A percentile compares a stretch with the other conserved stretches of the same genome.
phyloP scores from a whole-genome alignment of 2,329 filamentous ascomycete genomes.

The Trichoderma lentiforme region DNA sequence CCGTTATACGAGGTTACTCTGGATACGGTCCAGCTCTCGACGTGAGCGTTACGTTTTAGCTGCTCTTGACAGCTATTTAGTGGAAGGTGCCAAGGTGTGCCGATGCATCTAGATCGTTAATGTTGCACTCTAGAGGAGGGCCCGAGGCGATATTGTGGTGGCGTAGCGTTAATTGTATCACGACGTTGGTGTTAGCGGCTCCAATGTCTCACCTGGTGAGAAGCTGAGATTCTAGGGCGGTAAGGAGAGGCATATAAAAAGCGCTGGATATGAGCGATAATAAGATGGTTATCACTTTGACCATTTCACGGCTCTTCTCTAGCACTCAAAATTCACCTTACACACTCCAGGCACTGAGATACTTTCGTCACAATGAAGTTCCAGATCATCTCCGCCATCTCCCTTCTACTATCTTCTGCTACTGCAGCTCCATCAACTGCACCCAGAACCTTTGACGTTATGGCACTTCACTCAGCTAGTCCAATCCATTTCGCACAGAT shows the following conservation, averaged over 20 bases:
- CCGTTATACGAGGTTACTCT: not conserved
- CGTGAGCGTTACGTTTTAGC: not conserved
- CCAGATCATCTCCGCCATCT: not conserved
- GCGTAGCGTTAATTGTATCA: not conserved
- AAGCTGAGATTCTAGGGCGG: not conserved
- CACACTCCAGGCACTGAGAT: not conserved
- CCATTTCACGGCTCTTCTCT: not conserved
- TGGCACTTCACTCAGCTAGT: conserved; percentile 49
- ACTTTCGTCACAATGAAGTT: conserved; percentile 7
- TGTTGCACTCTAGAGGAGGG: not conserved
- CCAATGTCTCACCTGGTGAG: not conserved
- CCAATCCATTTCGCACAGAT: conserved; percentile 45
- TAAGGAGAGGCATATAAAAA: not conserved
- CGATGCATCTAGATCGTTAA: not conserved
- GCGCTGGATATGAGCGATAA: not conserved
- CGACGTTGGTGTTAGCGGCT: not conserved
- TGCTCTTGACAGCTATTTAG: not conserved
- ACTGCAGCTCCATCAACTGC: not conserved
- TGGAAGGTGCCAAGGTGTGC: not conserved
- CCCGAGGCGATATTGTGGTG: not conserved
- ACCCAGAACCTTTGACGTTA: not conserved
- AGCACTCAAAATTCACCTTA: not conserved
- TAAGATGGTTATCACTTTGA: not conserved
- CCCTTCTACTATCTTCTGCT: not conserved
- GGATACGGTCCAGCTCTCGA: not conserved